These are phyloP conservation scores for Magnolia changhungtana DNA, from an alignment of 164 flowering plant genomes.

Conservation along the genomic window DNA sequence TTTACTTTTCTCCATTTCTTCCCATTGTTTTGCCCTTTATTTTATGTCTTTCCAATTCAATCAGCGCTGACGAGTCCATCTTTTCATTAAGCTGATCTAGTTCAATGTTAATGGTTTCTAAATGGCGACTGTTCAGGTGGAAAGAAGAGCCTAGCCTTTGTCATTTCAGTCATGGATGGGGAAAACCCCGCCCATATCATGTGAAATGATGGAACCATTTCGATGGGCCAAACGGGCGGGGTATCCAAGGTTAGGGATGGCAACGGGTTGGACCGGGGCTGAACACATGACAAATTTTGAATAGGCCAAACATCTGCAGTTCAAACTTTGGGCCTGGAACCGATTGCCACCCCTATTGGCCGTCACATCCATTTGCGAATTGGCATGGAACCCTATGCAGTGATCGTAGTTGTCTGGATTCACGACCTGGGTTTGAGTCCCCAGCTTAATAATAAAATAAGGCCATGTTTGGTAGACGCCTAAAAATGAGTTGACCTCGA, in stretches of 20 bases:
- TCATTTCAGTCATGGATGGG: background rate
- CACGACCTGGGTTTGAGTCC: background rate
- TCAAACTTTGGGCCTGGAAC: background rate
- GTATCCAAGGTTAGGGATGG: background rate
- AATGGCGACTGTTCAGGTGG: background rate
- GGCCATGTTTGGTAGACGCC: no score
- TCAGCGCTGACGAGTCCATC: background rate
- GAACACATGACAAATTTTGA: background rate
- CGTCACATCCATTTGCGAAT: background rate
- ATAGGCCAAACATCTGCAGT: background rate
- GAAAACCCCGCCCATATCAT: background rate
- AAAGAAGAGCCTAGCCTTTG: background rate
- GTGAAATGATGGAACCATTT: background rate
- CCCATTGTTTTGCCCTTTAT: background rate
- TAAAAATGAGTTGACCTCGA: no score
- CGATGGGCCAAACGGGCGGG: background rate
- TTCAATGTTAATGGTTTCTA: background rate
- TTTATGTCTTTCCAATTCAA: no score
- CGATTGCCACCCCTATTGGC: background rate
- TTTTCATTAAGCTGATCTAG: background rate
- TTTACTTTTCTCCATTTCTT: no score
- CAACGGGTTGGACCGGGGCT: background rate
- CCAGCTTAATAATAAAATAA: background rate
- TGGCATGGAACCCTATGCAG: background rate
- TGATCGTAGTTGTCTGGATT: background rate